These are phyloP conservation scores for Drechmeria coniospora DNA, from an alignment of 2,329 filamentous ascomycete genomes.

Conservation along the genomic window DNA sequence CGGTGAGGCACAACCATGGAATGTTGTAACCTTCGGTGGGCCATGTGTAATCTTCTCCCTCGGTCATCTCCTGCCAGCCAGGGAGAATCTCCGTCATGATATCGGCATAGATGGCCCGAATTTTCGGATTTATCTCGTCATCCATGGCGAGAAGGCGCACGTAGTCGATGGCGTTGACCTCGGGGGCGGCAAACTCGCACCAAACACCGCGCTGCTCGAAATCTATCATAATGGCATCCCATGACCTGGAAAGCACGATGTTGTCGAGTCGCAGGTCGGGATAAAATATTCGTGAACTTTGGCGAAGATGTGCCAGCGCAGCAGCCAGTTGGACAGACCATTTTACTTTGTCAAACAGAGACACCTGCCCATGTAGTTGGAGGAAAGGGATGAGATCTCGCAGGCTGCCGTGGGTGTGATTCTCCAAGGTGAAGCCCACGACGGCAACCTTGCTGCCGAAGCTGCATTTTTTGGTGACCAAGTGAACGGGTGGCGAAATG, in stretches of 20 bases:
- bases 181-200: slow-evolving; percentile 45
- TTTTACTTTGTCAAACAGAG: slow-evolving; percentile 28
- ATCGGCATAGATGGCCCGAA: slow-evolving; percentile 23
- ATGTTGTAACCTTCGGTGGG: slow-evolving; percentile 37
- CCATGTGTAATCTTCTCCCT: slow-evolving; percentile 30
- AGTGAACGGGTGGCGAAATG: slow-evolving; percentile 32
- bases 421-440: slow-evolving; percentile 40
- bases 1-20: slow-evolving; percentile 37
- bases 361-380: slow-evolving; percentile 28
- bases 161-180: slow-evolving; percentile 44
- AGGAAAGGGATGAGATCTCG: slow-evolving; percentile 38
- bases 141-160: slow-evolving; percentile 36
- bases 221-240: slow-evolving; percentile 40
- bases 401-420: slow-evolving; percentile 36
- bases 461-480: slow-evolving; percentile 38
- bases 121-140: slow-evolving; percentile 24
- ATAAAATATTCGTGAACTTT: slow-evolving; percentile 32
- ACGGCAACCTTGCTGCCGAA: slow-evolving; percentile 42
- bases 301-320: slow-evolving; percentile 34
- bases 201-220: slow-evolving; percentile 49
- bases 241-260: slow-evolving; percentile 32
- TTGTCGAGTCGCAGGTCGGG: slow-evolving; percentile 46
- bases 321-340: slow-evolving; percentile 39
- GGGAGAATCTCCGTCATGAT: slow-evolving; percentile 29
- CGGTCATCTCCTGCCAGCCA: slow-evolving; percentile 25